Evolutionary conservation across 495 filamentous ascomycete species (phyloP).

Genomic region (Apodospora peruviana): DNA sequence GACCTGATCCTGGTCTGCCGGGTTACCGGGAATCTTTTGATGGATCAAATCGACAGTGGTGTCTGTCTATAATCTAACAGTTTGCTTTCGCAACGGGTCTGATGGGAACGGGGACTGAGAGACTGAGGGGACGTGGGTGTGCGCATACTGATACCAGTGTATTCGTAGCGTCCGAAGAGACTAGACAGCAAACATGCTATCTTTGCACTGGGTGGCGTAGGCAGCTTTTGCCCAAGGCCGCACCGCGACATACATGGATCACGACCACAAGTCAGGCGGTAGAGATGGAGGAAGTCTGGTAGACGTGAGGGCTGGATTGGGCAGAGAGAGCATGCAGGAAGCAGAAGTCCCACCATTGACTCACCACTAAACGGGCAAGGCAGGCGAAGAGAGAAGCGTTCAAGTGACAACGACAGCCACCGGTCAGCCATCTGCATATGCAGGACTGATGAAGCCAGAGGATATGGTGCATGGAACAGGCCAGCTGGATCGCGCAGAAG

Average conservation of each 20-base stretch:
- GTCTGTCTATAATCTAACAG: slow-evolving; percentile 4
- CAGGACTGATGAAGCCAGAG: too few species aligned
- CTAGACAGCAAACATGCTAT: slow-evolving; percentile 7
- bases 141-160: neutral
- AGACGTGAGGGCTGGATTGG: slow-evolving; percentile 13
- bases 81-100: too few species aligned
- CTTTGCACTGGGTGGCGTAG: slow-evolving; percentile 8
- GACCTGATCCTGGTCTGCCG: neutral
- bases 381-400: neutral
- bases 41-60: neutral
- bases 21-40: neutral
- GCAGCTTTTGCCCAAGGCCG: slow-evolving; percentile 10
- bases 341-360: slow-evolving; percentile 1
- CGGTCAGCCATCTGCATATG: neutral
- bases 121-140: too few species aligned
- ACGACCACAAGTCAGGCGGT: slow-evolving; percentile 11
- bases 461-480: too few species aligned
- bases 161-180: neutral
- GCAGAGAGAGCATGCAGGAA: slow-evolving; percentile 12
- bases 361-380: neutral
- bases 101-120: too few species aligned
- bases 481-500: neutral
- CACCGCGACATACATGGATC: slow-evolving; percentile 7
- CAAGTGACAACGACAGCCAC: neutral
- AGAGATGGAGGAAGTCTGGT: slow-evolving; percentile 2